Conservation (phyloP, 2,329 filamentous ascomycete species). For the Penicillium oxalicum region DNA sequence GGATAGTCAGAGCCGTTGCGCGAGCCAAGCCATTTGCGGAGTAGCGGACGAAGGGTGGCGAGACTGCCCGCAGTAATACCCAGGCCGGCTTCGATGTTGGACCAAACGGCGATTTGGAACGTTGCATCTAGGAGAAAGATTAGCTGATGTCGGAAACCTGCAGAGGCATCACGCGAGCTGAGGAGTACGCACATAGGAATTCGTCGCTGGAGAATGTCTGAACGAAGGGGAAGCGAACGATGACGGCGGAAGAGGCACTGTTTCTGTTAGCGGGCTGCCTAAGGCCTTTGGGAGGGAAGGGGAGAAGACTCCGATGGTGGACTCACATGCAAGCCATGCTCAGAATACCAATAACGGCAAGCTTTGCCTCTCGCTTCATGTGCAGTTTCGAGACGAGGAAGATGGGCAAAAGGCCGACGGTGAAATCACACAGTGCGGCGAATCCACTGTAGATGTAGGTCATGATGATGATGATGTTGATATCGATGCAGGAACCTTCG, state of each 20-base stretch:
- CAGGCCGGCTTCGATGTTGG: conserved; percentile 30
- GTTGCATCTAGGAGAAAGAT: conserved; percentile 31
- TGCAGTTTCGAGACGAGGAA: conserved; percentile 52
- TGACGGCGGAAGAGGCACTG: conserved; percentile 41
- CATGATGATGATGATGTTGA: conserved; percentile 29
- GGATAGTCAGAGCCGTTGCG: conserved; percentile 15
- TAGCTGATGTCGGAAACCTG: neutral
- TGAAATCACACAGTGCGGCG: conserved; percentile 44
- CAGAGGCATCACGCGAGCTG: neutral
- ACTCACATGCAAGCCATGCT: conserved; percentile 50
- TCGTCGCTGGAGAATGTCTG: conserved; percentile 34
- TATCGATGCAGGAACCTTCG: conserved; percentile 40
- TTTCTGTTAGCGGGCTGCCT: conserved; percentile 2
- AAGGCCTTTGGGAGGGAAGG: no score
- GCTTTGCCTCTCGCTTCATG: conserved; percentile 49
- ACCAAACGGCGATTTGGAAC: conserved; percentile 40
- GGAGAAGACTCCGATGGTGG: neutral
- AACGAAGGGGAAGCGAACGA: conserved; percentile 42
- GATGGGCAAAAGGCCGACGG: conserved; percentile 48
- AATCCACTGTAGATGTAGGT: conserved; percentile 32
- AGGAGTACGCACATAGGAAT: conserved; percentile 25
- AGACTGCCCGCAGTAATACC: conserved; percentile 44
- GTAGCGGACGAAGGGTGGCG: conserved; percentile 45
- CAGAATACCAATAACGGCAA: conserved; percentile 49
- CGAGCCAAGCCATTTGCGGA: conserved; percentile 30